Evolutionary conservation across 2,329 filamentous ascomycete species (phyloP).

Genomic region (Volutella citrinella): DNA sequence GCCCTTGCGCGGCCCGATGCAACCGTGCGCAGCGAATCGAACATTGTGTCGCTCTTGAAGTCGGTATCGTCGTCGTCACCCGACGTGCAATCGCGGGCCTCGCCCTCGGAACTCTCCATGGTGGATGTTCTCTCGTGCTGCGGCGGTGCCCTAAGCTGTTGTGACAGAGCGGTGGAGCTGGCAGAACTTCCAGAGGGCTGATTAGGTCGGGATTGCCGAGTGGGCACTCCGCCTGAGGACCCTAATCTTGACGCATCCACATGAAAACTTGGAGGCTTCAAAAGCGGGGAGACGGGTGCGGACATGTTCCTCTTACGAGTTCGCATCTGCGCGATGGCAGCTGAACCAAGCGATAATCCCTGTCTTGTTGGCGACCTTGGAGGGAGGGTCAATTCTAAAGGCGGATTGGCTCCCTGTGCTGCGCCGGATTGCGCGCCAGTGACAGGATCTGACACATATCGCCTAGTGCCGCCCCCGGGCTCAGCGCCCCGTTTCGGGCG

Average conservation of each 20-base stretch:
- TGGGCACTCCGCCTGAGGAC: constrained; percentile 37
- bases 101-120: constrained; percentile 67
- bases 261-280: constrained; percentile 53
- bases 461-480: constrained; percentile 41
- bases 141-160: constrained; percentile 29
- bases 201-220: constrained; percentile 34
- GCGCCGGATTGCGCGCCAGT: constrained; percentile 28
- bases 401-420: constrained; percentile 26
- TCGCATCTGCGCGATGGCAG: constrained; percentile 21
- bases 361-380: constrained; percentile 20
- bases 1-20: constrained; percentile 65
- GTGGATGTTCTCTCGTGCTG: constrained; percentile 49
- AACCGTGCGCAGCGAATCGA: constrained; percentile 71
- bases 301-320: constrained; percentile 45
- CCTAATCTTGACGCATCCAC: constrained; percentile 49
- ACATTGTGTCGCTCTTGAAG: constrained; percentile 72
- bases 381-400: constrained; percentile 21
- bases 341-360: constrained; percentile 24
- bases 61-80: constrained; percentile 77
- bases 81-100: constrained; percentile 61
- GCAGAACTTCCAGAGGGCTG: constrained; percentile 42
- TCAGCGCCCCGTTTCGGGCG: constrained; percentile 50
- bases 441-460: constrained; percentile 53
- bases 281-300: constrained; percentile 55
- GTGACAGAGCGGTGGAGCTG: constrained; percentile 42